These are phyloP conservation scores for Ophiostoma tasmaniense DNA, from an alignment of 2,329 filamentous ascomycete genomes.

Conservation along the genomic window DNA sequence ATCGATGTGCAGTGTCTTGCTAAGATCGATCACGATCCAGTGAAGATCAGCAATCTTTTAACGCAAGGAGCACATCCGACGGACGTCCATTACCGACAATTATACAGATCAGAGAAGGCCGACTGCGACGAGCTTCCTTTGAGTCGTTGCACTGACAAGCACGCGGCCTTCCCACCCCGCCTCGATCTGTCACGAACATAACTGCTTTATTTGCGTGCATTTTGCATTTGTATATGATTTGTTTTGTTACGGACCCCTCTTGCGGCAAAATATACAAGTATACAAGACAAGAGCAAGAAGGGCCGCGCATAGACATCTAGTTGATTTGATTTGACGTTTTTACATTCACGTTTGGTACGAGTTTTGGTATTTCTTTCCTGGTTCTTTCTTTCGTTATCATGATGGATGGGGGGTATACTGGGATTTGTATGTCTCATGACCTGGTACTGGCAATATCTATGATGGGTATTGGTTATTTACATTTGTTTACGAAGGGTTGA, in stretches of 20 bases:
- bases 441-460: slow-evolving; percentile 11
- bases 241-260: neutral
- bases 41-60: neutral
- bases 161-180: neutral
- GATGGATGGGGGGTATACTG: slow-evolving; percentile 10
- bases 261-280: neutral
- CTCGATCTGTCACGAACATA: neutral
- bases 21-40: neutral
- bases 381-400: slow-evolving; percentile 2
- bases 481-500: neutral
- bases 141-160: neutral
- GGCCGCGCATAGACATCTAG: neutral
- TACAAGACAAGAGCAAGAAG: neutral
- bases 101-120: neutral
- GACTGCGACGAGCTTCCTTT: neutral
- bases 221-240: neutral
- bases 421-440: slow-evolving; percentile 13
- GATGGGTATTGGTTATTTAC: slow-evolving; percentile 1
- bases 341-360: slow-evolving; percentile 6
- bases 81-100: neutral
- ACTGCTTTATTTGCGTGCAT: neutral
- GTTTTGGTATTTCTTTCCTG: slow-evolving; percentile 6
- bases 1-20: neutral
- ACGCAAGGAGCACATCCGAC: neutral
- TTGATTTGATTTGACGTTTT: neutral